These are phyloP conservation scores for Mycena galopus DNA, from an alignment of 768 basidiomycete species.

Conservation along the genomic window DNA sequence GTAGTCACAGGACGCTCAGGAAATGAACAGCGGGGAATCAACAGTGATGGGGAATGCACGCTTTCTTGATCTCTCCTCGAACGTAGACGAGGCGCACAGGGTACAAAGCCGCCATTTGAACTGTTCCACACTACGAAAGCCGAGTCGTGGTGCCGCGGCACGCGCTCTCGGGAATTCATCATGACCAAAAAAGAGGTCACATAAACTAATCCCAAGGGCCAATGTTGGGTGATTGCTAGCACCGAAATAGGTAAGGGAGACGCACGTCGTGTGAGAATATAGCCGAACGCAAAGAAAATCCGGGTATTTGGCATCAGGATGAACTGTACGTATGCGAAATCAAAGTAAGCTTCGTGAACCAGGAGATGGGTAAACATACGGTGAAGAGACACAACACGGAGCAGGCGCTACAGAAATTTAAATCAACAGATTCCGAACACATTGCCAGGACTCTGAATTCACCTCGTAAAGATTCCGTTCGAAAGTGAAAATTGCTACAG, in stretches of 20 bases:
- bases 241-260: too few species aligned
- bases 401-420: slow-evolving; percentile 50
- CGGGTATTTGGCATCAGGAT: slow-evolving; percentile 59
- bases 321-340: slow-evolving; percentile 46
- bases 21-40: neutral
- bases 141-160: neutral
- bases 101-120: neutral
- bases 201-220: slow-evolving; percentile 52
- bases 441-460: slow-evolving; percentile 27
- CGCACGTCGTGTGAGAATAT: slow-evolving; percentile 60
- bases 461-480: slow-evolving; percentile 55
- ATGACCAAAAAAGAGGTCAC: slow-evolving; percentile 55
- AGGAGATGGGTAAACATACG: slow-evolving; percentile 45
- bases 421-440: too few species aligned
- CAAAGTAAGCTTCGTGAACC: too few species aligned
- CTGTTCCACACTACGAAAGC: neutral
- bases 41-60: neutral
- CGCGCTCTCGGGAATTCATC: slow-evolving; percentile 33
- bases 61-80: neutral
- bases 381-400: slow-evolving; percentile 60
- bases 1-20: neutral
- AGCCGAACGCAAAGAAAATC: slow-evolving; percentile 57
- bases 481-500: slow-evolving; percentile 50
- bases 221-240: neutral
- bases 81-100: too few species aligned